phyloP scores from a whole-genome alignment of 1,284 basidiomycete species.

The Rhizopogon parksii region DNA sequence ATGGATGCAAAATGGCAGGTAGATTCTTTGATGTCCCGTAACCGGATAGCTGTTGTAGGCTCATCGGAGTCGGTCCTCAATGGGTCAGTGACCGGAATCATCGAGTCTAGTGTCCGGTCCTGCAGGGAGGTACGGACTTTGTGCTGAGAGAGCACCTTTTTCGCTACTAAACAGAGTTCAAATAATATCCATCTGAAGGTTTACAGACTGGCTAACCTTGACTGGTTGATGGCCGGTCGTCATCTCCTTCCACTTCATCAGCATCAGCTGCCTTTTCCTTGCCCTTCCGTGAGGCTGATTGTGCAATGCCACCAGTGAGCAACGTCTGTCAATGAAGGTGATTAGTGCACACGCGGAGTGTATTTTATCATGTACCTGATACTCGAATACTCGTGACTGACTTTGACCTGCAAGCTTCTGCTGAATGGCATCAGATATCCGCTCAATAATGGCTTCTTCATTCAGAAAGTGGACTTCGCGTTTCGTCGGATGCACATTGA shows the following conservation, averaged over 20 bases:
- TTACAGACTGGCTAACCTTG: slow-evolving; percentile 14
- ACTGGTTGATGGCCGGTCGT: slow-evolving; percentile 12
- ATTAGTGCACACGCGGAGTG: not conserved
- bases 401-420: slow-evolving; percentile 60
- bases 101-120: slow-evolving; percentile 89
- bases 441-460: slow-evolving; percentile 84
- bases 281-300: slow-evolving; percentile 35
- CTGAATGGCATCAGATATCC: slow-evolving; percentile 71
- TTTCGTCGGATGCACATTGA: slow-evolving; percentile 98
- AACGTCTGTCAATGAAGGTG: slow-evolving; percentile 42
- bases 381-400: slow-evolving; percentile 70
- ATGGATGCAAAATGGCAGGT: slow-evolving; percentile 81
- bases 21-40: slow-evolving; percentile 68
- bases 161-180: slow-evolving; percentile 26
- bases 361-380: slow-evolving; percentile 51
- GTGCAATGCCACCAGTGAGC: slow-evolving; percentile 45
- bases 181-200: not conserved
- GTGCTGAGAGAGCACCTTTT: slow-evolving; percentile 70
- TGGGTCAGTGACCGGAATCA: slow-evolving; percentile 67
- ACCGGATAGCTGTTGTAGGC: slow-evolving; percentile 22
- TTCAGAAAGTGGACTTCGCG: slow-evolving; percentile 94
- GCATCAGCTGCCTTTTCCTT: slow-evolving; percentile 34
- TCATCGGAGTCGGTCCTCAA: slow-evolving; percentile 25
- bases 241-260: slow-evolving; percentile 27
- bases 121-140: slow-evolving; percentile 88